Conservation (phyloP, 2,329 filamentous ascomycete genomes). For the Penicillium oxalicum region DNA sequence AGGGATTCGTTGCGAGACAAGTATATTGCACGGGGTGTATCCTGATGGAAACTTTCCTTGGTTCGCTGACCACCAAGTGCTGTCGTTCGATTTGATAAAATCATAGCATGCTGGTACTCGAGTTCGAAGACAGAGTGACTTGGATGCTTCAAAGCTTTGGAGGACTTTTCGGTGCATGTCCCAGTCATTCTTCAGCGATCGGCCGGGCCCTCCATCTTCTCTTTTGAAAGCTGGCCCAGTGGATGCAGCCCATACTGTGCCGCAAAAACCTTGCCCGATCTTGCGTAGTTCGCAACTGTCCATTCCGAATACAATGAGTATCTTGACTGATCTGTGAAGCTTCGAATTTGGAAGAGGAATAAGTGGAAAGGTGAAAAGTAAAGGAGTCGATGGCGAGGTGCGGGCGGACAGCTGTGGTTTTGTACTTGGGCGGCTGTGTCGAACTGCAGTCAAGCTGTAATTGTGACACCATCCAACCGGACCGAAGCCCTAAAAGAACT, state of each 20-base stretch:
- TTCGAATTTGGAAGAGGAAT: too few relatives aligned
- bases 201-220: slow-evolving; percentile 27
- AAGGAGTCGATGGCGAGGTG: too few relatives aligned
- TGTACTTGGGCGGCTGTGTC: too few relatives aligned
- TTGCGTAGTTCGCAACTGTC: not conserved
- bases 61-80: slow-evolving; percentile 25
- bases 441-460: too few relatives aligned
- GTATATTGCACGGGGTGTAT: slow-evolving; percentile 30
- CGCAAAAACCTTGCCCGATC: slow-evolving; percentile 30
- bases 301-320: too few relatives aligned
- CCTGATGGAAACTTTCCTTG: slow-evolving; percentile 22
- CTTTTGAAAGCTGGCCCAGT: slow-evolving; percentile 26
- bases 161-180: slow-evolving; percentile 25
- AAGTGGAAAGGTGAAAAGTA: too few relatives aligned
- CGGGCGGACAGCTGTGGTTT: too few relatives aligned
- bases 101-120: slow-evolving; percentile 22
- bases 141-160: slow-evolving; percentile 5
- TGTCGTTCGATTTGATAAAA: slow-evolving; percentile 19
- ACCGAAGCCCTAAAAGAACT: too few relatives aligned
- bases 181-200: slow-evolving; percentile 28
- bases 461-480: too few relatives aligned
- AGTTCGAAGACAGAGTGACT: slow-evolving; percentile 3
- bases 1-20: slow-evolving; percentile 33
- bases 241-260: slow-evolving; percentile 28
- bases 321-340: too few relatives aligned